A percentile compares a stretch with the other conserved stretches of the same genome.
Evolutionary conservation across 306 rosid genomes (phyloP).

Genomic region (Prunus campanulata): DNA sequence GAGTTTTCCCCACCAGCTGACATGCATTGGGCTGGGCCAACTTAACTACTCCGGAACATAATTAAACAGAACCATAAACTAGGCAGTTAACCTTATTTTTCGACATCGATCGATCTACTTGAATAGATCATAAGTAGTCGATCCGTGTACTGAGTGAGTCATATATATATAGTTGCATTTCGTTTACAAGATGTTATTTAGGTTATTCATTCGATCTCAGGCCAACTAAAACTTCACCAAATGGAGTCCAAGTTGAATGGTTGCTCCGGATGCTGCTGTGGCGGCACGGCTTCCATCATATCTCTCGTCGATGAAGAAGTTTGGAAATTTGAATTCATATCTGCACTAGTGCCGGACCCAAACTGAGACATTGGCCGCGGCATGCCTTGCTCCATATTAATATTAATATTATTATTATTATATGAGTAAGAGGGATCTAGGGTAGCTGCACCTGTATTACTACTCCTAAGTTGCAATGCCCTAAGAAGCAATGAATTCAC

Average conservation of each 20-base stretch:
- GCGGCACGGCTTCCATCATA: slow-evolving; percentile 50
- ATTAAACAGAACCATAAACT: neutral
- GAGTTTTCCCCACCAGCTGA: neutral
- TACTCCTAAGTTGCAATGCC: slow-evolving; percentile 75
- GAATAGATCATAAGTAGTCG: neutral
- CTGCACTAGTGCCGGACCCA: slow-evolving; percentile 5
- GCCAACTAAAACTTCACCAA: slow-evolving; percentile 46
- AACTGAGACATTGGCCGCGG: slow-evolving; percentile 20
- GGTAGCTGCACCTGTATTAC: slow-evolving; percentile 33
- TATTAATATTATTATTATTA: neutral
- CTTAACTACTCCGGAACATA: neutral
- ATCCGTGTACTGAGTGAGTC: too few species aligned
- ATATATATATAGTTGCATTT: too few species aligned
- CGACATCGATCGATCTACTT: neutral
- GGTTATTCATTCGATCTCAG: neutral
- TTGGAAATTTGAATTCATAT: slow-evolving; percentile 41
- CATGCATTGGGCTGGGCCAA: neutral
- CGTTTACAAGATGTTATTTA: slow-evolving; percentile 4
- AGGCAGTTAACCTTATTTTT: neutral
- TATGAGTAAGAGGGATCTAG: slow-evolving; percentile 17
- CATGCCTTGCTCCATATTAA: slow-evolving; percentile 29
- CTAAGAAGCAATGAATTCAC: slow-evolving; percentile 78
- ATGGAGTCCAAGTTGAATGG: slow-evolving; percentile 93
- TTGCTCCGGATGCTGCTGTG: slow-evolving; percentile 50
- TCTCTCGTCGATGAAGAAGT: slow-evolving; percentile 42